Base-by-base conservation (phyloP, 805 yeast genomes). In the Candida koratica region DNA sequence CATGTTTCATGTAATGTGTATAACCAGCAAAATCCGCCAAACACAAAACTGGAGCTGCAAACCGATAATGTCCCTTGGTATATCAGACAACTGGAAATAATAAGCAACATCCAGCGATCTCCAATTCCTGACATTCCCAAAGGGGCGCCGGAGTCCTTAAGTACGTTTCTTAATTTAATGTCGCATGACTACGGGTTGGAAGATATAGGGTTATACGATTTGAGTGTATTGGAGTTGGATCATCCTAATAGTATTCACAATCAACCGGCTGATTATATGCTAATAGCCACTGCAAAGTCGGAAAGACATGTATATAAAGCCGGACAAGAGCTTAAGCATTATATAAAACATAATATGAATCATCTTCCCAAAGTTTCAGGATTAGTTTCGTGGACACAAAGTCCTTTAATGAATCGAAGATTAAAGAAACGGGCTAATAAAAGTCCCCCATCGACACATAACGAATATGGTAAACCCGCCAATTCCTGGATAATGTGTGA, bases 401-500 rank as follows among this genome's bases (percentile, higher is more conserved):
- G 56, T 6, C 64, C 69, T 1, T 58, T 56, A 1, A 54, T 55
- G 17, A 56, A 67, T 30, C 51, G 73, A 29, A 51, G 71, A 27
- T 51, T 64, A 48, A 45, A 77, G 16, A 69, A 76, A 30, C 65
- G 77, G 44, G 79, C 81, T 25, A 64, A 76, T 37, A 75, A 75
- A 48, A 71, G 72, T 11, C 67, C 70, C 5, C 64, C 71, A 34
- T 69, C 79, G 0, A 67, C 70, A 1, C 75, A 75, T 45, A 72
- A 72, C 39, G 77, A 73, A 37, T 79, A 73, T 48, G 83, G 84
- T 11, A 60, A 63, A 9, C 46, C 66, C 5, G 67, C 79, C 4
- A 87, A 86, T 47, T 74, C 84, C 17, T 89, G 97, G 97, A 77
- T 85, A 15, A 77, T 85, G 73, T 65, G 88, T 32, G 87, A 86